Percentiles rank a stretch among this genome's conserved stretches.
Conservation (phyloP, 352 stramenopile species). For the Pseudoperonospora humuli region DNA sequence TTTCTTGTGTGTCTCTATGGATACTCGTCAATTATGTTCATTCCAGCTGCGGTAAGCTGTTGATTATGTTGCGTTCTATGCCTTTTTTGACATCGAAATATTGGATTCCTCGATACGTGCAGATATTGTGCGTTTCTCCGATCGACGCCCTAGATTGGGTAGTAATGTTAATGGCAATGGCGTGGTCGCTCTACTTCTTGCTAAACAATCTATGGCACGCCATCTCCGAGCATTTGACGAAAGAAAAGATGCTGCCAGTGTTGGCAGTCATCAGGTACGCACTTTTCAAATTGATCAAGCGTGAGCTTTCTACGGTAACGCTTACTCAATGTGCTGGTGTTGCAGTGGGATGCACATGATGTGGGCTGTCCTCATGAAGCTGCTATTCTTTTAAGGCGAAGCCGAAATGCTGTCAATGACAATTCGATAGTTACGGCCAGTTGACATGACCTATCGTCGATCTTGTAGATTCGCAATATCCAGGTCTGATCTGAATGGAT, state of each 20-base stretch:
- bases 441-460: too few relatives aligned
- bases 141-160: constrained; percentile 76
- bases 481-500: too few relatives aligned
- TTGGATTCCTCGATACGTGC: neutral
- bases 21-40: constrained; percentile 80
- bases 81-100: neutral
- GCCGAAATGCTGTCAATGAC: too few relatives aligned
- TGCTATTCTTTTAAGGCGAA: constrained; percentile 87
- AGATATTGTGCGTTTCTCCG: constrained; percentile 74
- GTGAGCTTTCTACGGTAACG: neutral
- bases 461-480: too few relatives aligned
- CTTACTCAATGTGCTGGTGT: constrained; percentile 5
- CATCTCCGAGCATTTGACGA: constrained; percentile 71
- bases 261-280: constrained; percentile 73
- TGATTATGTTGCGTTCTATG: constrained; percentile 1
- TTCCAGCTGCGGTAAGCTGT: constrained; percentile 56
- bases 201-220: constrained; percentile 70
- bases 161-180: constrained; percentile 68
- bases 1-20: constrained; percentile 82
- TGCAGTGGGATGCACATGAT: constrained; percentile 65
- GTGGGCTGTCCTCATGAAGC: constrained; percentile 81
- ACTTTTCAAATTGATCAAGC: neutral
- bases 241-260: constrained; percentile 84
- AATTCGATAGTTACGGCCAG: too few relatives aligned
- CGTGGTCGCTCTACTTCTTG: constrained; percentile 81